Evolutionary conservation across 805 yeast genomes (phyloP), one percentile per base, ranked within the genome.

Genomic region (Candida morakotiae): DNA sequence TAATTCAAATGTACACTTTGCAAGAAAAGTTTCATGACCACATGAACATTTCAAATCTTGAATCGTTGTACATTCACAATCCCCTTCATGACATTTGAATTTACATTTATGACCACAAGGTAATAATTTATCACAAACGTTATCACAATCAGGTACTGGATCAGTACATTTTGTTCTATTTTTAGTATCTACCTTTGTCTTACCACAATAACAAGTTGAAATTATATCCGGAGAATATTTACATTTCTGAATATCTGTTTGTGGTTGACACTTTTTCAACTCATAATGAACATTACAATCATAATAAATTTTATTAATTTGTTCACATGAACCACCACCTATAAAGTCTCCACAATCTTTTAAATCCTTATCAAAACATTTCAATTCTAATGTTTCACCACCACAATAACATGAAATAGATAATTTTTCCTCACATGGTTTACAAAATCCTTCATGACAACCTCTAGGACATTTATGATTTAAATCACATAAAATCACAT

Each of bases 361-460:
- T 2, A 79, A 70, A 15, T 52, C 48, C 39, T 65, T 54, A 23
- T 71, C 65, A 43, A 58, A 48, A 55, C 88, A 78, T 45, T 62
- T 48, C 13, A 77, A 55, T 8, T 53, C 46, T 19, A 67, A 58
- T 1, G 56, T 48, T 8, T 75, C 67, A 24, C 68, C 64, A 0
- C 96, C 96, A 64, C 97, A 88, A 53, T 85, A 88, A 56, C 96
- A 88, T 15, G 48, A 56, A 1, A 73, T 72, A 4, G 50, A 52
- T 1, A 83, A 56, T 2, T 51, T 45, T 35, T 67, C 73, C 6
- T 69, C 60, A 56, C 96, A 88, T 5, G 69, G 66, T 0, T 94
- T 95, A 64, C 96, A 88, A 16, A 84, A 64, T 0, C 95, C 96
- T n/a, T 64, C 53, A 58, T 88, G 97, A 55, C 97, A 88, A 5